These are phyloP conservation scores for Nicotiana knightiana DNA, from an alignment of 257 asterid genomes.

Conservation along the genomic window DNA sequence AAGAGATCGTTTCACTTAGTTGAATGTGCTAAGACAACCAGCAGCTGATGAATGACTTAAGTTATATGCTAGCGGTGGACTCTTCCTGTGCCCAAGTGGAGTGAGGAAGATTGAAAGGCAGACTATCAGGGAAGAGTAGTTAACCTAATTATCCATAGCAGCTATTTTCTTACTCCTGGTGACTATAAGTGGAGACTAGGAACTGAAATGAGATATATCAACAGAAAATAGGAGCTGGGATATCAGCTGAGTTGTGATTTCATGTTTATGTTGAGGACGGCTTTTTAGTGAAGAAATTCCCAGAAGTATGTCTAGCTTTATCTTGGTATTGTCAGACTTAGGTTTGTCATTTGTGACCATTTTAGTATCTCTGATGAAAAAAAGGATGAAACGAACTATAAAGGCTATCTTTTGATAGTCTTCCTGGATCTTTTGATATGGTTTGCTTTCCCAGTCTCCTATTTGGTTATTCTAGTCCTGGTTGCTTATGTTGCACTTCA, in stretches of 20 bases:
- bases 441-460: neutral
- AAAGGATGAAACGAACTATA: neutral
- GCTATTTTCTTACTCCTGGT: neutral
- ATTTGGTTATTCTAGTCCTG: neutral
- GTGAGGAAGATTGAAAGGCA: neutral
- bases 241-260: neutral
- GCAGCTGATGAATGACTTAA: neutral
- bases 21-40: neutral
- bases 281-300: neutral
- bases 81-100: neutral
- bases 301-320: neutral
- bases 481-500: neutral
- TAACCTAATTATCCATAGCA: neutral
- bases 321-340: neutral
- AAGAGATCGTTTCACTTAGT: neutral
- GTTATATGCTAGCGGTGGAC: neutral
- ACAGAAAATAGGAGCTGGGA: neutral
- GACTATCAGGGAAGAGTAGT: neutral
- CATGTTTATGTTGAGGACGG: neutral
- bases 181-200: neutral
- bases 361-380: neutral
- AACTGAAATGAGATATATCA: neutral
- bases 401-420: conserved; percentile 5
- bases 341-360: conserved; percentile 2
- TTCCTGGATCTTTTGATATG: neutral